Evolutionary conservation across 306 rosid species (phyloP), one percentile per base, ranked within the genome.

Genomic region (Begonia peltatifolia): DNA sequence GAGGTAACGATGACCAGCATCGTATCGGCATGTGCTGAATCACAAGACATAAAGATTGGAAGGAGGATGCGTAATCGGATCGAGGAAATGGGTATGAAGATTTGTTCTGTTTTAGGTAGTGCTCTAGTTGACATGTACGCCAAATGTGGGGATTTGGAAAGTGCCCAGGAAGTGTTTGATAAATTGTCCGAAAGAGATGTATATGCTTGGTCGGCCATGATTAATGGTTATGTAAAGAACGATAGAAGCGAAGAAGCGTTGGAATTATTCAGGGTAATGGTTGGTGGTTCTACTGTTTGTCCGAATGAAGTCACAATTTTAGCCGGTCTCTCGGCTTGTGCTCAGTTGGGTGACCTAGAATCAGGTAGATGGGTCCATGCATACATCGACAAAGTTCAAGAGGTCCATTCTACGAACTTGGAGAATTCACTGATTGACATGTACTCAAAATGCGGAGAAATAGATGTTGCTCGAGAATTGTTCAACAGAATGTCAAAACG

Each of bases 71-170:
- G 47, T 59, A 49, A 42, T 18, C 63, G 23, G 5, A 66, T 59
- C 50, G 51, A 5, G 30, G 65, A 66, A 55, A 59, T 22, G 17
- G 71, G 65, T 18, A 54, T 59, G 71, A 18, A 25, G 56, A 66
- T 61, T 55, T 59, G 63, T 48, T 47, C 25, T 50, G 63, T 66
- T 41, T 23, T 66, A 44, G 71, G 65, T 3, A 53, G 65, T 47
- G 63, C 71, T 53, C 54, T 66, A 60, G 60, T 58, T 42, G 61
- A 66, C 42, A 66, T 66, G 71, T 59, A 66, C 9, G 71, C 64
- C 12, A 59, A 66, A 51, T 66, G 65, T 47, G 61, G 65, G 35
- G 55, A 54, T 35, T 22, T 66, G 13, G 63, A 52, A 47, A 54
- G 47, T 52, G 61, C 71, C 3, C 44, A 48, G 36, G 13, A 43